Conservation (phyloP, 2,329 filamentous ascomycete species). For the Neobulgaria alba region DNA sequence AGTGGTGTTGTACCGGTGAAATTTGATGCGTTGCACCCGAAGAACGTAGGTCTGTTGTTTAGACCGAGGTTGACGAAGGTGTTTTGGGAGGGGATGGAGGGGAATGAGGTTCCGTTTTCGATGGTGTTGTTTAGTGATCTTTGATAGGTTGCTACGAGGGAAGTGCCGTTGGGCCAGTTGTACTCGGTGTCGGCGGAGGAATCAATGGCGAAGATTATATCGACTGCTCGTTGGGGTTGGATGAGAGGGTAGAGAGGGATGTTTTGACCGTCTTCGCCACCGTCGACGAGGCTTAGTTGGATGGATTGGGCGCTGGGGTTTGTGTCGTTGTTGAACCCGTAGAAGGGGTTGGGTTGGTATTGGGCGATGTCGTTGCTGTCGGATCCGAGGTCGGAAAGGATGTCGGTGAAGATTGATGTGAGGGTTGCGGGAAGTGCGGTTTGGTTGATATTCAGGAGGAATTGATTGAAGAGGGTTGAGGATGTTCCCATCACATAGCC, state of each 20-base stretch:
- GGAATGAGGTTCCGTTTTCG: conserved; percentile 62
- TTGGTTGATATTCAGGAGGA: conserved; percentile 56
- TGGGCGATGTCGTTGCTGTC: conserved; percentile 64
- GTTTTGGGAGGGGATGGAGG: conserved; percentile 61
- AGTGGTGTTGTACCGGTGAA: conserved; percentile 52
- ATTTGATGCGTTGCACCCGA: conserved; percentile 65
- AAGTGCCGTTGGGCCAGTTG: conserved; percentile 70
- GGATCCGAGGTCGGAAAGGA: conserved; percentile 47
- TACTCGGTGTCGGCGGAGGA: conserved; percentile 62
- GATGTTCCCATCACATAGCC: conserved; percentile 83
- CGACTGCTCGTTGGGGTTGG: conserved; percentile 61
- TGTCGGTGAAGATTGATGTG: conserved; percentile 39
- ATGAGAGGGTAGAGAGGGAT: conserved; percentile 72
- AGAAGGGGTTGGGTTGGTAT: conserved; percentile 71
- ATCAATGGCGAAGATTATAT: conserved; percentile 76
- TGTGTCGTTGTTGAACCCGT: conserved; percentile 47
- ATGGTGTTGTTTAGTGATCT: conserved; percentile 50
- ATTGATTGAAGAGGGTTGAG: conserved; percentile 74
- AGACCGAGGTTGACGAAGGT: conserved; percentile 72
- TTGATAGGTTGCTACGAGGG: conserved; percentile 65
- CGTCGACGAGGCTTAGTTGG: conserved; percentile 65
- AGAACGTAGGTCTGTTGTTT: conserved; percentile 69
- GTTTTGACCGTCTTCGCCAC: conserved; percentile 70
- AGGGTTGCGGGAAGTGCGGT: conserved; percentile 26
- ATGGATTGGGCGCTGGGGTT: conserved; percentile 46